These are phyloP conservation scores for Aspergillus affinis DNA, from an alignment of 495 filamentous ascomycete genomes.

Conservation along the genomic window DNA sequence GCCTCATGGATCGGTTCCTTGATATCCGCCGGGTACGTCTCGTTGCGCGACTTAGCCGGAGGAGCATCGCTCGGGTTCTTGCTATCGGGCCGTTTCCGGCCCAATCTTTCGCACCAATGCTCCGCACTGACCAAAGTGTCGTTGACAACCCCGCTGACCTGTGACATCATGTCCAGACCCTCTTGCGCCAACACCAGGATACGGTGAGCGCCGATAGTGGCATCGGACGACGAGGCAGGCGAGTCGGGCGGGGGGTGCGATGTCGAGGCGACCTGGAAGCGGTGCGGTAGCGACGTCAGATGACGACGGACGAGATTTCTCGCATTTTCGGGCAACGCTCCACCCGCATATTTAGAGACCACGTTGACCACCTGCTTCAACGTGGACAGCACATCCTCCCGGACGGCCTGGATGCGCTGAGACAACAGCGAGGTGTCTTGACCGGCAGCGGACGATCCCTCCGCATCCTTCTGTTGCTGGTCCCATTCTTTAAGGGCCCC, in stretches of 20 bases:
- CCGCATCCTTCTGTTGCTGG: slow-evolving; percentile 19
- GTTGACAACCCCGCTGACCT: slow-evolving; percentile 78
- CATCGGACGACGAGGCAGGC: slow-evolving; percentile 38
- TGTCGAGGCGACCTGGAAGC: slow-evolving; percentile 61
- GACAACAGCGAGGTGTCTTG: slow-evolving; percentile 41
- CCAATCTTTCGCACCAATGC: slow-evolving; percentile 77
- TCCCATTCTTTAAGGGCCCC: slow-evolving; percentile 76
- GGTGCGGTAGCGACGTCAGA: slow-evolving; percentile 72
- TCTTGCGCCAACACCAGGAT: slow-evolving; percentile 83
- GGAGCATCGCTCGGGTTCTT: slow-evolving; percentile 25
- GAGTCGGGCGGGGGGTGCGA: slow-evolving; percentile 43
- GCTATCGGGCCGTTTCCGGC: slow-evolving; percentile 48
- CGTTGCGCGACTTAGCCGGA: slow-evolving; percentile 24
- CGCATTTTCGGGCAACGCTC: slow-evolving; percentile 82
- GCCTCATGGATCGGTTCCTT: slow-evolving; percentile 34
- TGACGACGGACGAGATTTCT: slow-evolving; percentile 73
- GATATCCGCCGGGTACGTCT: slow-evolving; percentile 29
- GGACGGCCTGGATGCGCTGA: slow-evolving; percentile 66
- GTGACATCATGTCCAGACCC: slow-evolving; percentile 83
- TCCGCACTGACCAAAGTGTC: slow-evolving; percentile 85
- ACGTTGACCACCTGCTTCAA: slow-evolving; percentile 73
- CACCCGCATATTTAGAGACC: slow-evolving; percentile 80
- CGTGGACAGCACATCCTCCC: slow-evolving; percentile 70
- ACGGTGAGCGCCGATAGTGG: slow-evolving; percentile 56
- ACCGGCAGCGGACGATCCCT: slow-evolving; percentile 22